A percentile compares a stretch with the other conserved stretches of the same genome.
Conservation (phyloP, 495 filamentous ascomycete genomes). For the Aspergillus haitiensis region DNA sequence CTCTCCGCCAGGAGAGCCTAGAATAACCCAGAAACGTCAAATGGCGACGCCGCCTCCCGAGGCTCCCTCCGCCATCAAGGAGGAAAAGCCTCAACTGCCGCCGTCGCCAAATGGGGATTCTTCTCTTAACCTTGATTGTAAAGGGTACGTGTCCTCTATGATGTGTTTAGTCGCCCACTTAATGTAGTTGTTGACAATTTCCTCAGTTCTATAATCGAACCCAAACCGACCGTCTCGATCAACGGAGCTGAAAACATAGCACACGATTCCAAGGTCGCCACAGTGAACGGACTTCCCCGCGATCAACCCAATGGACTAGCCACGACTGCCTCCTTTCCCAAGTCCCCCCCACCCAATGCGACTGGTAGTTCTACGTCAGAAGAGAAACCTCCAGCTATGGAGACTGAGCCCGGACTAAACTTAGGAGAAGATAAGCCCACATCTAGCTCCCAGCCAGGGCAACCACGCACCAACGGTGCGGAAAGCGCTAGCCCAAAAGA, state of each 20-base stretch:
- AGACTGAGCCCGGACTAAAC: conserved; percentile 17
- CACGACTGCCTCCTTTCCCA: conserved; percentile 36
- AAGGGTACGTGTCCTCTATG: conserved; percentile 31
- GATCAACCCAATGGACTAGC: conserved; percentile 33
- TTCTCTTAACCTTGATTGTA: conserved; percentile 30
- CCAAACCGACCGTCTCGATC: conserved; percentile 23
- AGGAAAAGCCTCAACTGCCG: conserved; percentile 50
- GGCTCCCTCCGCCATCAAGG: conserved; percentile 41
- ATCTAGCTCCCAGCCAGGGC: conserved; percentile 2
- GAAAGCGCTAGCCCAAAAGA: conserved; percentile 25
- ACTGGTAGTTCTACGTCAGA: conserved; percentile 17
- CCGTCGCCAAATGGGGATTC: conserved; percentile 43
- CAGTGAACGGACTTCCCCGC: conserved; percentile 36
- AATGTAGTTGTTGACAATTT: conserved; percentile 21
- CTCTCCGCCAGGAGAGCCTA: conserved; percentile 23
- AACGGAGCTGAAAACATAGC: conserved; percentile 19
- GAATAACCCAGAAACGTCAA: conserved; percentile 25
- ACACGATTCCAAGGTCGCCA: conserved; percentile 19
- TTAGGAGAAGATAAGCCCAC: conserved; percentile 8
- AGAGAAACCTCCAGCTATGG: conserved; percentile 19
- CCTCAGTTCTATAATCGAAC: conserved; percentile 22
- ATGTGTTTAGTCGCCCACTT: neutral
- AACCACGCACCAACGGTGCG: conserved; percentile 12
- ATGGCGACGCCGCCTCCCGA: conserved; percentile 55
- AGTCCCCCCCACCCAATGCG: conserved; percentile 31